Conservation (phyloP, 768 basidiomycete species). For the Wakefieldia striispora region DNA sequence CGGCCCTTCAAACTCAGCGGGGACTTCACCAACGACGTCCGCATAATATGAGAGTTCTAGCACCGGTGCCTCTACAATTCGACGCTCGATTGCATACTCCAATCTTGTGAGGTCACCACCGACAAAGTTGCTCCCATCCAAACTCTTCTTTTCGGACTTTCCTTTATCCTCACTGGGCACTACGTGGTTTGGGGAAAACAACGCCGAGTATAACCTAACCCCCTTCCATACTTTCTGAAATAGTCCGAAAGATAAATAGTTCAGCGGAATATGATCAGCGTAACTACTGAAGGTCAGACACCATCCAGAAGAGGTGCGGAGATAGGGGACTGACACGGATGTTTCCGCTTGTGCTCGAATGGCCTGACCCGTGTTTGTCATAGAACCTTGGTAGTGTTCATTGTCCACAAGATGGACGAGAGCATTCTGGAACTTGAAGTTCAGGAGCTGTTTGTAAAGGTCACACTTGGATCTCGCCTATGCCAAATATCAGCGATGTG, state of each 20-base stretch:
- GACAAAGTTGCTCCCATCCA: constrained; percentile 54
- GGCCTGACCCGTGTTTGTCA: constrained; percentile 63
- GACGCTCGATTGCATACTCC: constrained; percentile 89
- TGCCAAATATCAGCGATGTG: constrained; percentile 8
- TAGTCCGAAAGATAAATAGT: constrained; percentile 37
- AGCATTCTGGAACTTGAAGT: constrained; percentile 66
- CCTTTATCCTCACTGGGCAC: not conserved
- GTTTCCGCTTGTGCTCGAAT: constrained; percentile 56
- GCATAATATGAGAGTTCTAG: constrained; percentile 85
- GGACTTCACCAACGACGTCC: constrained; percentile 80
- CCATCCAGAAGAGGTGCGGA: not conserved
- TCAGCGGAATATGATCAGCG: constrained; percentile 25
- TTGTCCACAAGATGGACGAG: constrained; percentile 72
- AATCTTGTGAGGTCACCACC: constrained; percentile 53
- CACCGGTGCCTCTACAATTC: constrained; percentile 71
- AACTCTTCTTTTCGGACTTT: constrained; percentile 24
- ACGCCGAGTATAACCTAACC: constrained; percentile 40
- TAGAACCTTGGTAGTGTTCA: constrained; percentile 65
- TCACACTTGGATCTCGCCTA: constrained; percentile 83
- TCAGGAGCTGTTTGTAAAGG: constrained; percentile 75
- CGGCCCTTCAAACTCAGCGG: constrained; percentile 34
- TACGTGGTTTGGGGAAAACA: constrained; percentile 27
- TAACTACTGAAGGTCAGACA: constrained; percentile 20
- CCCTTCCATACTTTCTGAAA: constrained; percentile 58
- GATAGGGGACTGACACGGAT: constrained; percentile 27